Evolutionary conservation across 2,329 filamentous ascomycete genomes (phyloP), one percentile per base, ranked within the genome.

Genomic region (Penicillium italicum): DNA sequence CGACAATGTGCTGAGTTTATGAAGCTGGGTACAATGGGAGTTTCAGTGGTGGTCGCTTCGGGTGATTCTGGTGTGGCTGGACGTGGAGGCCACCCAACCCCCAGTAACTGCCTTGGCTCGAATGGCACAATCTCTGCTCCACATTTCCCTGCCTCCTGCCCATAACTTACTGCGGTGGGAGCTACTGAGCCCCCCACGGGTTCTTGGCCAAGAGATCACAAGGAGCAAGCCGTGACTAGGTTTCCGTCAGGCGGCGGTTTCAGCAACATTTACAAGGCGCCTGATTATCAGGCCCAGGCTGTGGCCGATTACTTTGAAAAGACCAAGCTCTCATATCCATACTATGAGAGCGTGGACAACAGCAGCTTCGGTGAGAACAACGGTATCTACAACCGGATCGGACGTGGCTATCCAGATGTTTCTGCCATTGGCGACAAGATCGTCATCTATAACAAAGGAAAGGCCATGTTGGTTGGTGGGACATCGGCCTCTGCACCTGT

Each of bases 401-500:
- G 71, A 3, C 67, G 69, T 24, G 71, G 55, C 0, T 71, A 71
- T 61, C 73, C 73, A 4, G 73, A 76, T 44, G 65, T 74, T 26
- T 60, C 72, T 1, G 74, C 72, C 7, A 66, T 72, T n/a, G 72
- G 69, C 2, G 70, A 74, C 45, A 69, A 73, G 36, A 56, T 73
- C n/a, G 24, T 69, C 18, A 62, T 74, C 18, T 70, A 65, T 43
- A 65, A 65, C 45, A 50, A 42, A 4, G 69, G 66, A 2, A 3
- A 53, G 3, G 63, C 70, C 12, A 55, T 40, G 0, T 38, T 62
- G 1, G 62, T 70, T 11, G 68, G 69, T 2, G 70, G 70, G 6
- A 72, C 70, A 0, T 69, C 66, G 51, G 82, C 81, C 1, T 80
- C 79, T 36, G 77, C 82, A 4, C 83, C 82, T 0, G 76, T 83